phyloP scores from a whole-genome alignment of 1,284 basidiomycete genomes.

The Puccinia novopanici region DNA sequence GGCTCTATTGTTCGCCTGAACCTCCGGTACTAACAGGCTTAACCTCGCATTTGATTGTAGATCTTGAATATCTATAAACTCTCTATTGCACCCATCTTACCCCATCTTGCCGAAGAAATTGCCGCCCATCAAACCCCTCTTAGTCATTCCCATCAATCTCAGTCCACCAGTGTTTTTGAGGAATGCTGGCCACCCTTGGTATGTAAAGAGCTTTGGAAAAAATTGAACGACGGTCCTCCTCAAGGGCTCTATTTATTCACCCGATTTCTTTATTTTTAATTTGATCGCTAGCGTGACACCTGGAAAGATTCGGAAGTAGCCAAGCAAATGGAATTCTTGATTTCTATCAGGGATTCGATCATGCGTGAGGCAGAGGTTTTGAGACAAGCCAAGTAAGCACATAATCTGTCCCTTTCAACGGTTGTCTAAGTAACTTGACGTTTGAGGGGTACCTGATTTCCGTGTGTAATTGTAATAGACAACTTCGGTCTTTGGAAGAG shows the following conservation, averaged over 20 bases:
- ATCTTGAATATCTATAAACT: conserved; percentile 70
- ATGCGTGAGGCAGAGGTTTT: conserved; percentile 35
- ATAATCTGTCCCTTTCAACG: neutral
- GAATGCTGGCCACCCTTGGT: conserved; percentile 44
- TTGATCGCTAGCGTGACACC: neutral
- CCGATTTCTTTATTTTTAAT: neutral
- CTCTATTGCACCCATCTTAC: conserved; percentile 81
- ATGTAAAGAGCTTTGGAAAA: neutral
- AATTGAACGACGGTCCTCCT: neutral
- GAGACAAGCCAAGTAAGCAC: conserved; percentile 45
- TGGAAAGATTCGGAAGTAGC: conserved; percentile 30
- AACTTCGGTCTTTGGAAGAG: conserved; percentile 34
- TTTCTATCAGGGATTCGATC: conserved; percentile 27
- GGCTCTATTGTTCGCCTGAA: neutral
- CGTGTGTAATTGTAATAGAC: neutral
- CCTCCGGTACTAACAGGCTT: neutral
- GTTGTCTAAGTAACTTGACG: neutral
- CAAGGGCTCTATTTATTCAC: neutral
- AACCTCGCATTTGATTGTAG: conserved; percentile 60
- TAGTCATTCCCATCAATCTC: neutral
- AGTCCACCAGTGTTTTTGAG: conserved; percentile 28
- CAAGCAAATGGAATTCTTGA: conserved; percentile 24
- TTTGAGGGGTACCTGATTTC: neutral
- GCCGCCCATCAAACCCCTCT: conserved; percentile 62
- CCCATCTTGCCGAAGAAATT: conserved; percentile 90